Evolutionary conservation across 202 grass and related monocot genomes (phyloP).

Genomic region (Musa balbisiana): DNA sequence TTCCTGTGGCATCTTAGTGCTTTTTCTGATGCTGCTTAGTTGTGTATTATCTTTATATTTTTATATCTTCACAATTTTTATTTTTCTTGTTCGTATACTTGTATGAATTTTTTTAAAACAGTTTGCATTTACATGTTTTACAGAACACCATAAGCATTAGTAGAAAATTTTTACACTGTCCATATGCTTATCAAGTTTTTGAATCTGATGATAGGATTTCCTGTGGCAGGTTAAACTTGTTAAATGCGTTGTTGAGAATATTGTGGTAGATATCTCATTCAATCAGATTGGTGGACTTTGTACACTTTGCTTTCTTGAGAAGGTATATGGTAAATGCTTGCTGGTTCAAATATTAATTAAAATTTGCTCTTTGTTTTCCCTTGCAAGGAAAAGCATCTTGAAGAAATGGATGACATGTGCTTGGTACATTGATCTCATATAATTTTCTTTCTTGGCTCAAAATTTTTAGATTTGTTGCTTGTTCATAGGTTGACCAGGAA

Average conservation of each 20-base stretch:
- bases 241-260: constrained; percentile 87
- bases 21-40: too few relatives aligned
- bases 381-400: background rate
- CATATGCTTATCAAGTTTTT: background rate
- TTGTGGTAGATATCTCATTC: constrained; percentile 86
- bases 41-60: too few relatives aligned
- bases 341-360: constrained; percentile 5
- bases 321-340: constrained; percentile 39
- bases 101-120: background rate
- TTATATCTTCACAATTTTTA: background rate
- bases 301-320: constrained; percentile 84
- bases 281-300: constrained; percentile 91
- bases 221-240: constrained; percentile 71
- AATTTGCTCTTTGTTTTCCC: background rate
- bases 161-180: background rate
- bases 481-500: constrained; percentile 52
- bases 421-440: background rate
- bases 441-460: constrained; percentile 3
- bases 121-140: background rate
- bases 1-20: background rate
- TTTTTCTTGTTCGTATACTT: background rate
- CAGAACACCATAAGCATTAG: background rate
- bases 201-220: constrained; percentile 20
- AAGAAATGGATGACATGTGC: background rate
- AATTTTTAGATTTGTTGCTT: constrained; percentile 21